phyloP scores from a whole-genome alignment of 2,329 filamentous ascomycete species.

The Hymenoscyphus linearis region DNA sequence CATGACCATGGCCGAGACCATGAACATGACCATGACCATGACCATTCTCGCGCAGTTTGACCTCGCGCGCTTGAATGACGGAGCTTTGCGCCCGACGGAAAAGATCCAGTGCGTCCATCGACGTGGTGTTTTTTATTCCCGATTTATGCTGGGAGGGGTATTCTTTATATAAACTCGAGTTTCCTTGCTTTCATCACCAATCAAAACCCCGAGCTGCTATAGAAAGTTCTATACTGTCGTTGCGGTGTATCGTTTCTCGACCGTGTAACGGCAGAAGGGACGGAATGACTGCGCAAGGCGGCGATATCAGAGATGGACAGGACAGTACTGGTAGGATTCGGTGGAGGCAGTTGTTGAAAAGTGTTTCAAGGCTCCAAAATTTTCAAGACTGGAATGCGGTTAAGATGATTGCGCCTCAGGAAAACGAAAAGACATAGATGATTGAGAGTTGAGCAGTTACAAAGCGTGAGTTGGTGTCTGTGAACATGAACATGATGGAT shows the following conservation, averaged over 20 bases:
- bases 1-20: too few relatives aligned
- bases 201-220: conserved; percentile 6
- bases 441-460: background rate
- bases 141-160: background rate
- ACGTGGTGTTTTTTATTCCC: conserved; percentile 7
- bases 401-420: background rate
- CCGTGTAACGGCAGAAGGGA: background rate
- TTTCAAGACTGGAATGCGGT: background rate
- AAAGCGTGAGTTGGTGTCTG: background rate
- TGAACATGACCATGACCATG: too few relatives aligned
- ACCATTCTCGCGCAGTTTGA: conserved; percentile 28
- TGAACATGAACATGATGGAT: background rate
- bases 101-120: conserved; percentile 55
- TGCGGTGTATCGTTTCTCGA: background rate
- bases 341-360: background rate
- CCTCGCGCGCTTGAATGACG: conserved; percentile 31
- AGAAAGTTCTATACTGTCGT: background rate
- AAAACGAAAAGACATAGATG: background rate
- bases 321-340: background rate
- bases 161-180: conserved; percentile 9
- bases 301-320: background rate
- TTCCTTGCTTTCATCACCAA: conserved; percentile 23
- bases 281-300: background rate
- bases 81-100: conserved; percentile 52
- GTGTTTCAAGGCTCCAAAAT: background rate